Conservation (phyloP, 768 basidiomycete genomes). For the Mycena polygramma region DNA sequence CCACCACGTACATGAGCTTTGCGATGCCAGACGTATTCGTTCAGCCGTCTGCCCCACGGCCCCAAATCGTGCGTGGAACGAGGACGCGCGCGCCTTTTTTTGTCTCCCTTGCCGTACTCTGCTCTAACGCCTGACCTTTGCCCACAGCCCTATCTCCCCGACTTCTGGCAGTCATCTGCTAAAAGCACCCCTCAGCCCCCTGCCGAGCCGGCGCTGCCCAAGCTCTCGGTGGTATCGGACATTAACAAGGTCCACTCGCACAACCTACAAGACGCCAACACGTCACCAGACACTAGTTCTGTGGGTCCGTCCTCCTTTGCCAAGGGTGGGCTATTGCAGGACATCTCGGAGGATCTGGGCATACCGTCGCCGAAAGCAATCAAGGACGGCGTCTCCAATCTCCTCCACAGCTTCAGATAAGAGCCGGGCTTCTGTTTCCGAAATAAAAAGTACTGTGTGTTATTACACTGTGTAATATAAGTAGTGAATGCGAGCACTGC, state of each 20-base stretch:
- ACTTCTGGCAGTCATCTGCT: conserved; percentile 57
- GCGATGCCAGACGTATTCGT: conserved; percentile 69
- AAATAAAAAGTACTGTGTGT: neutral
- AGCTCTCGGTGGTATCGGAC: conserved; percentile 60
- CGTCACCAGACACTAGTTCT: conserved; percentile 36
- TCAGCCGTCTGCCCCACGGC: conserved; percentile 55
- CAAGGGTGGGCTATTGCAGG: conserved; percentile 29
- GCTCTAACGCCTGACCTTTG: conserved; percentile 53
- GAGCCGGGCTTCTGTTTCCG: no score
- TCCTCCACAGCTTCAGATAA: conserved; percentile 31
- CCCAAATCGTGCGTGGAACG: conserved; percentile 69
- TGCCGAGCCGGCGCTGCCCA: conserved; percentile 51
- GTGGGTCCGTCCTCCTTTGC: conserved; percentile 2
- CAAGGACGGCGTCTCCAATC: conserved; percentile 22
- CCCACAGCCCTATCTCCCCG: conserved; percentile 60
- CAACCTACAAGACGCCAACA: conserved; percentile 46
- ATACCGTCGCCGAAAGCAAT: conserved; percentile 18
- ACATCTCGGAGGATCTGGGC: conserved; percentile 34
- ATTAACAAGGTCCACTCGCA: conserved; percentile 54
- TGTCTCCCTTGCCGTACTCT: conserved; percentile 47
- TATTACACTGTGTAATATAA: no score
- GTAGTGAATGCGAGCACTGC: neutral
- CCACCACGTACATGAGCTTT: conserved; percentile 58
- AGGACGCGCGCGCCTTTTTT: conserved; percentile 16
- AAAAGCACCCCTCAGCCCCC: conserved; percentile 18